Evolutionary conservation across 2,329 filamentous ascomycete species (phyloP).

Genomic region (Diaporthe humulicola): DNA sequence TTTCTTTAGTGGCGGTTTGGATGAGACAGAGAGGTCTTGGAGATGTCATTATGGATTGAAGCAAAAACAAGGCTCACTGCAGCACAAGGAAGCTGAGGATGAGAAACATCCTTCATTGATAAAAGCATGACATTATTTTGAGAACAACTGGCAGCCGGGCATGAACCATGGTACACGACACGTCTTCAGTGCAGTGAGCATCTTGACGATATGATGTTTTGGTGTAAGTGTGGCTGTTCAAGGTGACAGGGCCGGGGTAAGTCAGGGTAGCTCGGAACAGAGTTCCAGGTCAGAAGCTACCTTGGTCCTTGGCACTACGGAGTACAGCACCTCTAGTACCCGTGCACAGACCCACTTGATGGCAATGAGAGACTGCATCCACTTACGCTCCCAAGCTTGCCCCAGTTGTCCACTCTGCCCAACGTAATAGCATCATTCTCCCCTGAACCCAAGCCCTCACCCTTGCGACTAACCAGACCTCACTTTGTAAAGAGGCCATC

Average conservation of each 20-base stretch:
- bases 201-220: neutral
- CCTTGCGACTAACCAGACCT: constrained; percentile 8
- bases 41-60: neutral
- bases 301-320: neutral
- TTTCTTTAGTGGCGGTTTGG: neutral
- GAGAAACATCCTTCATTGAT: neutral
- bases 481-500: constrained; percentile 3
- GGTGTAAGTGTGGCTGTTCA: no score
- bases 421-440: constrained; percentile 31
- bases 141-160: neutral
- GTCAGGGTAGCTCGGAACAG: neutral
- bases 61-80: neutral
- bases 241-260: neutral
- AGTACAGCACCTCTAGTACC: neutral
- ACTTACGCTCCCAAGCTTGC: constrained; percentile 27
- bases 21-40: constrained; percentile 2
- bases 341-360: constrained; percentile 19
- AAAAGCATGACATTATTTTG: neutral
- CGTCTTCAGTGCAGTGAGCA: neutral
- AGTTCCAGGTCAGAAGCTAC: neutral
- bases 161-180: neutral
- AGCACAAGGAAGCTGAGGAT: neutral
- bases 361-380: constrained; percentile 12
- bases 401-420: constrained; percentile 18
- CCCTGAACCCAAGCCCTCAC: constrained; percentile 11